phyloP scores from a whole-genome alignment of 2,329 filamentous ascomycete genomes.

The Claviceps sp. region DNA sequence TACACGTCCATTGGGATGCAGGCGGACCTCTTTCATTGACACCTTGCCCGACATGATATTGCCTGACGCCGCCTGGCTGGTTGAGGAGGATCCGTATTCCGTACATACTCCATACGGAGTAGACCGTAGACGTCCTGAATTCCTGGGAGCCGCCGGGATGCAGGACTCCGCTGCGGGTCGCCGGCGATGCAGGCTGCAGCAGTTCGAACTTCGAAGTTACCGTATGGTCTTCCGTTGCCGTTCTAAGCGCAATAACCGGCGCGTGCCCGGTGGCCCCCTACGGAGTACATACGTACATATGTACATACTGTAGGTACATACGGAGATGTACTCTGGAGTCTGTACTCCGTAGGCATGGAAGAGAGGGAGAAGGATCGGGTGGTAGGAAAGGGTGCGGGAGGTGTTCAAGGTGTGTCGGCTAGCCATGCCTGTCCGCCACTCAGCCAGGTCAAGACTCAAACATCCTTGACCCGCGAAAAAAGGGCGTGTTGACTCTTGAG shows the following conservation, averaged over 20 bases:
- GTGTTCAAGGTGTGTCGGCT: background rate
- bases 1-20: background rate
- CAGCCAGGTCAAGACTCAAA: background rate
- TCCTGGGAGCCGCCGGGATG: background rate
- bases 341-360: slow-evolving; percentile 10
- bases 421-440: background rate
- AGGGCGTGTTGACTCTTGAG: background rate
- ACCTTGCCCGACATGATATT: background rate
- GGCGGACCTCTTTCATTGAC: background rate
- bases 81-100: background rate
- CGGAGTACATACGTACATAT: too few species aligned
- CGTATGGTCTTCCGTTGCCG: slow-evolving; percentile 11
- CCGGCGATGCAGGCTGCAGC: background rate
- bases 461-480: background rate
- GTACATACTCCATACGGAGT: too few species aligned
- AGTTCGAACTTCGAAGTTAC: background rate
- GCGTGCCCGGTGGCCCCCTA: background rate
- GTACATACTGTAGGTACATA: too few species aligned
- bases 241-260: slow-evolving; percentile 10
- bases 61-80: slow-evolving; percentile 3
- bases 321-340: too few species aligned
- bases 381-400: slow-evolving; percentile 13
- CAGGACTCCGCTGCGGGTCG: background rate
- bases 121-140: background rate
- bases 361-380: slow-evolving; percentile 17